Evolutionary conservation across 1,284 basidiomycete species (phyloP).

Genomic region (Cutaneotrichosporon sp.): DNA sequence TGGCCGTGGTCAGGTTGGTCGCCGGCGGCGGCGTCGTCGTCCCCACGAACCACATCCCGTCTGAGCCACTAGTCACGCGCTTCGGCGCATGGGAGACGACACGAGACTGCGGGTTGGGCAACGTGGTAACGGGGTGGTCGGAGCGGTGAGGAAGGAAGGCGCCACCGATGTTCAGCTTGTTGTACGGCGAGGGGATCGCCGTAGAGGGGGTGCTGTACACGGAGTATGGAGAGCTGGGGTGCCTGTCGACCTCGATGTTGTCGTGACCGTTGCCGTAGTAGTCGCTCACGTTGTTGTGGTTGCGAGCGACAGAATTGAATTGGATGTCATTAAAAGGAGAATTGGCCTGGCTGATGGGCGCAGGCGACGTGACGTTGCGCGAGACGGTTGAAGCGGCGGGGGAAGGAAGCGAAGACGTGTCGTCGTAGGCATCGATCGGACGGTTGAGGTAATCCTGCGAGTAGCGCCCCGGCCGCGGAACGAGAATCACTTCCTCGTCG

Average conservation of each 20-base stretch:
- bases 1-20: background rate
- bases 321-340: constrained; percentile 1
- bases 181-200: constrained; percentile 8
- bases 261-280: background rate
- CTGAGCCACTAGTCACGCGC: background rate
- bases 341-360: constrained; percentile 10
- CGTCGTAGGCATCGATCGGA: background rate
- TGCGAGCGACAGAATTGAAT: background rate
- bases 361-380: constrained; percentile 2
- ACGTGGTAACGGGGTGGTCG: background rate
- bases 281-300: background rate
- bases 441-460: background rate
- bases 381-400: background rate
- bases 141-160: background rate
- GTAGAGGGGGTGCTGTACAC: constrained; percentile 6
- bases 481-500: constrained; percentile 11
- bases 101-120: background rate
- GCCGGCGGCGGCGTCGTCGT: background rate
- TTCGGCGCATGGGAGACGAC: background rate
- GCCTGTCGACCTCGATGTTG: background rate
- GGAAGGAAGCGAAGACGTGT: background rate
- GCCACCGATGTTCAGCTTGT: constrained; percentile 1
- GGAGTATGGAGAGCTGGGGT: constrained; percentile 2
- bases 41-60: background rate
- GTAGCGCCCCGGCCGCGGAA: background rate